These are phyloP conservation scores for Xanthoparmelia taractica DNA, from an alignment of 495 filamentous ascomycete species.

Conservation along the genomic window DNA sequence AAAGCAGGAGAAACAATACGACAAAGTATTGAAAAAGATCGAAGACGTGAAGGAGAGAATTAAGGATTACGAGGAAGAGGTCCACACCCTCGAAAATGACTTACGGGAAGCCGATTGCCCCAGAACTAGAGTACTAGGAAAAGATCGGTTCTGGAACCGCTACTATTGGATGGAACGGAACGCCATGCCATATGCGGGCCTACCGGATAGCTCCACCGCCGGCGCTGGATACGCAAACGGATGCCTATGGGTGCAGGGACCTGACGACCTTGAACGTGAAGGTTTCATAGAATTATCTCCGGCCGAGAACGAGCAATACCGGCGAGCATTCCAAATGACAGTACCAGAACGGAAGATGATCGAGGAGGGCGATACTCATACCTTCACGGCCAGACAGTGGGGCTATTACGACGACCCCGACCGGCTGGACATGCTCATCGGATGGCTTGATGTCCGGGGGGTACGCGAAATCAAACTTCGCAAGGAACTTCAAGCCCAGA, in stretches of 20 bases:
- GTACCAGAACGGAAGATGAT: constrained; percentile 75
- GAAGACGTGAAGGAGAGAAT: constrained; percentile 74
- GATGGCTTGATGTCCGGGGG: constrained; percentile 82
- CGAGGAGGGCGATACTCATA: constrained; percentile 77
- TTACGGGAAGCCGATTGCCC: constrained; percentile 88
- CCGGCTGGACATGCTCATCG: constrained; percentile 66
- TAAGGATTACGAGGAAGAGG: constrained; percentile 72
- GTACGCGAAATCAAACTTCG: constrained; percentile 73
- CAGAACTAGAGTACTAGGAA: constrained; percentile 78
- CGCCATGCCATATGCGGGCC: constrained; percentile 89
- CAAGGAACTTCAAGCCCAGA: constrained; percentile 74
- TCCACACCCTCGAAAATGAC: constrained; percentile 78
- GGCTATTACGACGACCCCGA: constrained; percentile 79
- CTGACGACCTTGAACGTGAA: constrained; percentile 77
- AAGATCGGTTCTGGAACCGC: constrained; percentile 93
- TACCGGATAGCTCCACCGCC: constrained; percentile 81
- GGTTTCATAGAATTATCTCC: constrained; percentile 76
- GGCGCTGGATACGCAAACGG: constrained; percentile 86
- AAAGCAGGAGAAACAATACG: constrained; percentile 77
- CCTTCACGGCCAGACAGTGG: constrained; percentile 75
- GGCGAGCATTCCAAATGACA: constrained; percentile 63
- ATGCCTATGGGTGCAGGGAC: constrained; percentile 92
- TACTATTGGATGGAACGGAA: constrained; percentile 99
- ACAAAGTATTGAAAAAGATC: constrained; percentile 79
- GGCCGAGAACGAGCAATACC: constrained; percentile 52